Conservation (phyloP, 2,329 filamentous ascomycete species). For the Microthyrium microscopicum region DNA sequence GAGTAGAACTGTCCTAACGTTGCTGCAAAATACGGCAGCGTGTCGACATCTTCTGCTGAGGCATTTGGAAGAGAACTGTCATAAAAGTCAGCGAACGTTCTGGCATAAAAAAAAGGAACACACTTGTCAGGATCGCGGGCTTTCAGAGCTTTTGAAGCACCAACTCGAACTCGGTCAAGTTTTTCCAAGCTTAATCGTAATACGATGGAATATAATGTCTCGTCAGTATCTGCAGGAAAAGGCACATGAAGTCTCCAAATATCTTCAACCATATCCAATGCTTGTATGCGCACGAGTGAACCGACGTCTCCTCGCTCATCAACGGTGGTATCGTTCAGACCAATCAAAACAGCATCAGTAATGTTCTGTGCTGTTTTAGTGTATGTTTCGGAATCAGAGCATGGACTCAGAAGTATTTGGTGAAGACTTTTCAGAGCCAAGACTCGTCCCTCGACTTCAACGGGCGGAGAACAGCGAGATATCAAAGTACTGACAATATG, state of each 20-base stretch:
- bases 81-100: too few species aligned
- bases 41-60: too few species aligned
- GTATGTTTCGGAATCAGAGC: not conserved
- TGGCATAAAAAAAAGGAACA: conserved; percentile 12
- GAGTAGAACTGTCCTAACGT: too few species aligned
- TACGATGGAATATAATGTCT: conserved; percentile 19
- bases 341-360: conserved; percentile 12
- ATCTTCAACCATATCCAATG: conserved; percentile 47
- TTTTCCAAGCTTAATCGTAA: conserved; percentile 72
- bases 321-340: conserved; percentile 79
- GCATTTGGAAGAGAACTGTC: too few species aligned
- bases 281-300: conserved; percentile 67
- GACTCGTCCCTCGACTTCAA: conserved; percentile 28
- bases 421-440: conserved; percentile 17
- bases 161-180: conserved; percentile 60
- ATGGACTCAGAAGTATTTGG: not conserved
- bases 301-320: conserved; percentile 82
- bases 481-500: conserved; percentile 15
- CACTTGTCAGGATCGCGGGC: not conserved
- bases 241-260: conserved; percentile 14
- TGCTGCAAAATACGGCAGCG: too few species aligned
- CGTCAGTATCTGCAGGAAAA: conserved; percentile 10
- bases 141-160: conserved; percentile 13
- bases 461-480: conserved; percentile 18
- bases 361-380: not conserved